Evolutionary conservation across 768 basidiomycete species (phyloP).

Genomic region (Leccinum uliginosum): DNA sequence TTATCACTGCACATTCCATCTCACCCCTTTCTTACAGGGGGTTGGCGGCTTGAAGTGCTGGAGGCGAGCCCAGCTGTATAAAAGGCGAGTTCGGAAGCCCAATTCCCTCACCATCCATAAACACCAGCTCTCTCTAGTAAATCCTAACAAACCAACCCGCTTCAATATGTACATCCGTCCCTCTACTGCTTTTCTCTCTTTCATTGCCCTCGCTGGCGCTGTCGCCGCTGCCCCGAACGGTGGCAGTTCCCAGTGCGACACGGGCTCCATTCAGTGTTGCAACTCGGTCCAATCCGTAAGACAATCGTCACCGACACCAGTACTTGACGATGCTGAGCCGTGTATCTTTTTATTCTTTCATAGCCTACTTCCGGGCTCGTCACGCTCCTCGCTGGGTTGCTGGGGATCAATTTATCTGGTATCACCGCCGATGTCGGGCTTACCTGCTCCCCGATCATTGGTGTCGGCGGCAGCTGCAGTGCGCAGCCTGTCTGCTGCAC

Average conservation of each 20-base stretch:
- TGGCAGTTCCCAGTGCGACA: background rate
- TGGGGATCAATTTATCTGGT: background rate
- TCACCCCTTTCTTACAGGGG: background rate
- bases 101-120: background rate
- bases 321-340: background rate
- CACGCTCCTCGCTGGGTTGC: background rate
- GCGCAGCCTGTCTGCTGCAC: conserved; percentile 2
- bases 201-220: background rate
- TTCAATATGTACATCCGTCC: background rate
- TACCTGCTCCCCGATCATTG: background rate
- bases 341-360: background rate
- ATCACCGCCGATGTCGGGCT: background rate
- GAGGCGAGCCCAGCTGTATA: background rate
- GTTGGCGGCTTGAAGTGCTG: background rate
- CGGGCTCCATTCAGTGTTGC: background rate
- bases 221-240: background rate
- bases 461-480: background rate
- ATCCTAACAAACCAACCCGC: background rate
- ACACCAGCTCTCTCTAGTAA: background rate
- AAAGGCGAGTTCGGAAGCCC: background rate
- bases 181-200: background rate
- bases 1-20: background rate
- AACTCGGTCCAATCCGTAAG: background rate
- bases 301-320: background rate
- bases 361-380: background rate